Conservation (phyloP, 148 eudicot genomes). For the Agrostemma githago region DNA sequence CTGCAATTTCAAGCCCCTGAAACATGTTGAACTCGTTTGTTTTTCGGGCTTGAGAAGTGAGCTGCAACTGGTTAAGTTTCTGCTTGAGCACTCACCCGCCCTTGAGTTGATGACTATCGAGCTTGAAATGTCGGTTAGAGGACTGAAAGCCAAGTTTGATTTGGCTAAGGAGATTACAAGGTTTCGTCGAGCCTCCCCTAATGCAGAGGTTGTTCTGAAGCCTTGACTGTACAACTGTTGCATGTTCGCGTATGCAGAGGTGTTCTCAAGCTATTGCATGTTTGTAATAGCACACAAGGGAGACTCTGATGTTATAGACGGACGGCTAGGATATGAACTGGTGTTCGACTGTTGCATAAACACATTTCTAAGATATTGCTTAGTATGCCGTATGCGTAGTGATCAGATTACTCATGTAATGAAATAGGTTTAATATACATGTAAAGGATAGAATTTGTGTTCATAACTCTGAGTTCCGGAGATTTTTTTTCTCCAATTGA, state of each 20-base stretch:
- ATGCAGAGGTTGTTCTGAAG: constrained; percentile 6
- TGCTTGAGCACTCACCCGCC: constrained; percentile 8
- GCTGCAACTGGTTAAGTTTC: constrained; percentile 9
- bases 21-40: neutral
- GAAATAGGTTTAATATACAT: neutral
- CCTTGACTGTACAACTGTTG: neutral
- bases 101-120: constrained; percentile 5
- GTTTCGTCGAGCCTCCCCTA: constrained; percentile 9
- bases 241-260: neutral
- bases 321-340: too few species aligned
- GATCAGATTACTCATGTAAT: too few species aligned
- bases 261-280: too few species aligned
- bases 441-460: neutral
- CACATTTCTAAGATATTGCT: too few species aligned
- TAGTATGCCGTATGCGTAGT: too few species aligned
- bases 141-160: neutral
- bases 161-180: constrained; percentile 10
- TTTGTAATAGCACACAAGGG: too few species aligned
- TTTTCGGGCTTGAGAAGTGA: constrained; percentile 4
- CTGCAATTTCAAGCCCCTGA: neutral
- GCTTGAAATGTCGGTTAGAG: neutral
- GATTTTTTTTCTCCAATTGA: too few species aligned
- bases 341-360: neutral
- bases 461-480: too few species aligned
- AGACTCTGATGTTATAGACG: too few species aligned